Percentiles rank a stretch among this genome's conserved stretches.
phyloP scores from a whole-genome alignment of 495 filamentous ascomycete genomes.

The Darksidea phi region DNA sequence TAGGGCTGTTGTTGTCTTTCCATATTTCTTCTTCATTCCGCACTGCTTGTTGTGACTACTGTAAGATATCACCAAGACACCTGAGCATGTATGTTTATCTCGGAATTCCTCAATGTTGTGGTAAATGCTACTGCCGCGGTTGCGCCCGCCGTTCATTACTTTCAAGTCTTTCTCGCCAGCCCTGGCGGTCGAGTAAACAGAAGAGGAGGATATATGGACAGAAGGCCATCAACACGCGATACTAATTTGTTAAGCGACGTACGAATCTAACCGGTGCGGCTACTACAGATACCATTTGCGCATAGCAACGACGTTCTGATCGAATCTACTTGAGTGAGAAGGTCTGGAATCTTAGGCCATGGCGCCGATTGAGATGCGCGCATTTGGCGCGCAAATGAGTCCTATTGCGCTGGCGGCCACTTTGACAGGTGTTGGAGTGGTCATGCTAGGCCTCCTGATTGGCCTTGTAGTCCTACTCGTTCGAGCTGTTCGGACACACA shows the following conservation, averaged over 20 bases:
- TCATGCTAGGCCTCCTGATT: constrained; percentile 21
- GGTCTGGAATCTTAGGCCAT: background rate
- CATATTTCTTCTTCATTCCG: constrained; percentile 30
- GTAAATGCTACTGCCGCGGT: constrained; percentile 9
- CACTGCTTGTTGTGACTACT: constrained; percentile 30
- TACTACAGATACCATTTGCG: background rate
- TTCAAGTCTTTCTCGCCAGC: background rate
- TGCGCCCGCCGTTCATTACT: constrained; percentile 2
- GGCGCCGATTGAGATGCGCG: constrained; percentile 7
- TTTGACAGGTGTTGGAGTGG: constrained; percentile 8
- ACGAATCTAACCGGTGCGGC: background rate
- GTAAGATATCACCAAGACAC: constrained; percentile 17
- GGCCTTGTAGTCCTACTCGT: constrained; percentile 16
- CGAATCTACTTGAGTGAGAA: background rate
- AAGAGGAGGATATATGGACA: constrained; percentile 7
- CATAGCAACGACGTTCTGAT: background rate
- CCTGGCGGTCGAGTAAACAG: background rate
- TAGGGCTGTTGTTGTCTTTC: constrained; percentile 7
- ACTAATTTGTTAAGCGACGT: background rate
- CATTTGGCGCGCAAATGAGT: constrained; percentile 7
- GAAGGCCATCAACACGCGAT: background rate
- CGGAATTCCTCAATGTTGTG: background rate
- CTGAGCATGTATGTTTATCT: constrained; percentile 20
- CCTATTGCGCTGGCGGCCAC: constrained; percentile 12
- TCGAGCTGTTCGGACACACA: constrained; percentile 22